Conservation (phyloP, 1,284 basidiomycete species). For the Phlebopus sp. region DNA sequence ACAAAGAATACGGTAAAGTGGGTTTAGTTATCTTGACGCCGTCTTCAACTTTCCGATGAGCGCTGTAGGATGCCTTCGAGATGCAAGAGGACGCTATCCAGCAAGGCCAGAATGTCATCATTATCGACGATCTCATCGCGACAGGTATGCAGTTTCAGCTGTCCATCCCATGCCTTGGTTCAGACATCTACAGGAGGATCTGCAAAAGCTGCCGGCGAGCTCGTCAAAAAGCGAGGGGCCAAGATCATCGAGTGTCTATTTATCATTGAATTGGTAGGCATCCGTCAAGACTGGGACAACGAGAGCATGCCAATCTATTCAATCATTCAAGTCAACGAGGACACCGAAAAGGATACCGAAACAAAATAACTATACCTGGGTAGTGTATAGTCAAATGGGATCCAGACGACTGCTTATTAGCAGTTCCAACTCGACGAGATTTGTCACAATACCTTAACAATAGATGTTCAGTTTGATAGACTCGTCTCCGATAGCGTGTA, state of each 20-base stretch:
- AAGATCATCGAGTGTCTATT: conserved; percentile 93
- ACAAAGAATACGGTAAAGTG: conserved; percentile 92
- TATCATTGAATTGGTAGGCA: conserved; percentile 77
- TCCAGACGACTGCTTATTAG: no score
- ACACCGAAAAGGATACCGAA: no score
- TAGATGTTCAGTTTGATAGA: no score
- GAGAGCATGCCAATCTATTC: conserved; percentile 88
- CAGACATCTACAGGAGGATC: conserved; percentile 69
- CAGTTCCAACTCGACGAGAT: no score
- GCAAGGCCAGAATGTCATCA: conserved; percentile 80
- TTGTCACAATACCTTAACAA: not conserved
- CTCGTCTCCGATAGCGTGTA: no score
- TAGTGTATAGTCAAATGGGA: no score
- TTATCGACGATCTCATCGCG: conserved; percentile 96
- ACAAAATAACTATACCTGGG: conserved; percentile 31
- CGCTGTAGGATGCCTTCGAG: conserved; percentile 81
- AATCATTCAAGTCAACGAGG: conserved; percentile 75
- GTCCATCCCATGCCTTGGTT: conserved; percentile 2
- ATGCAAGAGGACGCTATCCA: conserved; percentile 89
- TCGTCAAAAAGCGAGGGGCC: conserved; percentile 81
- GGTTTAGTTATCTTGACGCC: conserved; percentile 27
- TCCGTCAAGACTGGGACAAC: conserved; percentile 43
- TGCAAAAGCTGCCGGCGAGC: conserved; percentile 90
- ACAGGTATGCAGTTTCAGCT: conserved; percentile 59
- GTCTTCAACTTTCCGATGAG: conserved; percentile 4